These are phyloP conservation scores for Phaseolus lunatus DNA, from an alignment of 306 rosid genomes.

Conservation along the genomic window DNA sequence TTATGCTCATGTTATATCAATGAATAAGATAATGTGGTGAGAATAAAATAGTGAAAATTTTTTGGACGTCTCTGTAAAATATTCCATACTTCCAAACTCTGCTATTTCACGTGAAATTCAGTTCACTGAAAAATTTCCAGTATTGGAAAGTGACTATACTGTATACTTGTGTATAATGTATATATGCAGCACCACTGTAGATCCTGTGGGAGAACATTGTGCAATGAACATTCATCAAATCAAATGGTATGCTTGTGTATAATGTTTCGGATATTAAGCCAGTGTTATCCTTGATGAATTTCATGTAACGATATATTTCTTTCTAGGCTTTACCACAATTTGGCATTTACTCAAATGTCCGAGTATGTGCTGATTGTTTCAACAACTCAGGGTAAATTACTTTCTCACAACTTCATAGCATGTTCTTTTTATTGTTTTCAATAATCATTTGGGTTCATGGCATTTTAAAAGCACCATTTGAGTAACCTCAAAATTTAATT, in stretches of 20 bases:
- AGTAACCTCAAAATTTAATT: slow-evolving; percentile 18
- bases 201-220: slow-evolving; percentile 90
- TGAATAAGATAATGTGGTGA: not conserved
- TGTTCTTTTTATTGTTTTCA: slow-evolving; percentile 25
- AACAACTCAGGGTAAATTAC: slow-evolving; percentile 68
- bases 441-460: slow-evolving; percentile 19
- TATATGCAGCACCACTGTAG: slow-evolving; percentile 95
- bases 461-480: not conserved
- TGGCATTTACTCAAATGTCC: slow-evolving; percentile 73
- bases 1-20: not conserved
- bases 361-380: slow-evolving; percentile 93
- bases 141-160: slow-evolving; percentile 35
- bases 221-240: slow-evolving; percentile 85
- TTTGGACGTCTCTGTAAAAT: not conserved
- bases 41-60: not conserved
- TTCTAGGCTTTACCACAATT: slow-evolving; percentile 88
- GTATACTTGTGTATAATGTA: slow-evolving; percentile 18
- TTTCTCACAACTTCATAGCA: slow-evolving; percentile 11
- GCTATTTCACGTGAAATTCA: slow-evolving; percentile 17
- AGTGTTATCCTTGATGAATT: slow-evolving; percentile 35
- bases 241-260: slow-evolving; percentile 81
- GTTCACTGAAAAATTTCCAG: slow-evolving; percentile 11
- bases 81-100: not conserved
- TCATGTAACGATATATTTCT: slow-evolving; percentile 30
- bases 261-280: slow-evolving; percentile 1